phyloP scores from a whole-genome alignment of 148 eudicot genomes.

The Amaranthus hypochondriacus region DNA sequence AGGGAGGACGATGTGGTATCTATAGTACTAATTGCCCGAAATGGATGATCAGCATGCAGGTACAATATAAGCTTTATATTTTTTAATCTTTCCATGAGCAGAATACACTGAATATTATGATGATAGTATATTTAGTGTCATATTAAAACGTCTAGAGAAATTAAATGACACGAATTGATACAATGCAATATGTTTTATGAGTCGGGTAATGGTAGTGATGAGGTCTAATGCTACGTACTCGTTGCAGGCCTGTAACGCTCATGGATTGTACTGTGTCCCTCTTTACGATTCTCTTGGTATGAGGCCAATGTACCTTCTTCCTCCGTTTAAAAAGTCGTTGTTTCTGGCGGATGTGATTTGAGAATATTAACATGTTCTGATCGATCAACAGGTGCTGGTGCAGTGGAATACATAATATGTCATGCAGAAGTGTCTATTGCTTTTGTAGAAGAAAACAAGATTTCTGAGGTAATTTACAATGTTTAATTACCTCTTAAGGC shows the following conservation, averaged over 20 bases:
- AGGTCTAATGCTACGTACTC: slow-evolving; percentile 1
- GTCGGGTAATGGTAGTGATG: not conserved
- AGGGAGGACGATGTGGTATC: slow-evolving; percentile 90
- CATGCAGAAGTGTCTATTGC: slow-evolving; percentile 82
- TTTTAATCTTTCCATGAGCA: no score
- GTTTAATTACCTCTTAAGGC: no score
- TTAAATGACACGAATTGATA: no score
- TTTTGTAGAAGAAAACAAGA: slow-evolving; percentile 74
- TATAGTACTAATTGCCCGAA: slow-evolving; percentile 75
- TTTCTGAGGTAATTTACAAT: slow-evolving; percentile 53
- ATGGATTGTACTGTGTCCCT: slow-evolving; percentile 85
- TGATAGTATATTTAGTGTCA: no score
- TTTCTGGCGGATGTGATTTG: not conserved
- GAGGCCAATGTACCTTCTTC: not conserved
- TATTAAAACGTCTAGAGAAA: no score
- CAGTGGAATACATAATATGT: slow-evolving; percentile 81
- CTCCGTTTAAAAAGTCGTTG: not conserved
- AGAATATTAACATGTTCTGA: not conserved
- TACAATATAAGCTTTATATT: slow-evolving; percentile 11
- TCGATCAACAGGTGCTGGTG: slow-evolving; percentile 65
- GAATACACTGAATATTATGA: no score
- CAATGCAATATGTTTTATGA: no score
- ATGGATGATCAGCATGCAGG: slow-evolving; percentile 97
- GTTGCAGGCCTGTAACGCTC: slow-evolving; percentile 95
- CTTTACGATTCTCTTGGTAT: slow-evolving; percentile 91